Base-by-base conservation (phyloP, 1,139 yeast genomes). In the Saccharomyces hybrid region DNA sequence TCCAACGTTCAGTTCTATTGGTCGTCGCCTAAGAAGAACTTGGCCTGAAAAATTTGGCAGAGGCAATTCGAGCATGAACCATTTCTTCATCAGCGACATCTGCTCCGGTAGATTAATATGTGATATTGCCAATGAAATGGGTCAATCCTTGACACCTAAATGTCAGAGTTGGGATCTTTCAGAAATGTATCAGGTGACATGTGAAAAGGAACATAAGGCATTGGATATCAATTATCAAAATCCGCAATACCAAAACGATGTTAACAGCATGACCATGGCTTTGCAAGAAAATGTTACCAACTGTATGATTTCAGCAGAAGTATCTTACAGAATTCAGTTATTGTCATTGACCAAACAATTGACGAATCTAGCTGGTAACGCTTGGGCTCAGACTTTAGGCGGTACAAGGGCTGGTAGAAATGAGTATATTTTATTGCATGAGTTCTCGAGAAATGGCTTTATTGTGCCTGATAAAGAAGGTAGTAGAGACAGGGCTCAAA, bases 351-450 rank as follows among this genome's bases (percentile, higher is more conserved):
- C 98, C 0, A 88, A 89, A 64, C 97, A 91, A 67, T 77, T 95
- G 65, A 93, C 99, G 4, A 87, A 86, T 61, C 75, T 95, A 60
- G 98, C 99, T 0, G 99, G 99, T 63, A 95, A 93, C 69, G 93
- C 97, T 0, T 95, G 99, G 99, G 82, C 96, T 2, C 90, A 88
- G 61, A 93, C 99, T 0, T 76, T 95, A 54, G 84, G 90, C 55
- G 99, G 99, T 71, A 88, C 98, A 0, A 81, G 99, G 65, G 96
- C 96, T 13, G 98, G 96, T 64, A 82, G 99, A 73, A 93, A 93
- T 71, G 99, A 95, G 71, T 93, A 76, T 68, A 88, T 95, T 78
- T 76, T 95, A 69, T 74, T 93, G 56, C 99, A 95, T 70, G 99
- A 95, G 71, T 95, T 95, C 71, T 78, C 84, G 31, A 82, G 85